phyloP scores from a whole-genome alignment of 2,329 filamentous ascomycete species.

The Sporothrix schenckii region DNA sequence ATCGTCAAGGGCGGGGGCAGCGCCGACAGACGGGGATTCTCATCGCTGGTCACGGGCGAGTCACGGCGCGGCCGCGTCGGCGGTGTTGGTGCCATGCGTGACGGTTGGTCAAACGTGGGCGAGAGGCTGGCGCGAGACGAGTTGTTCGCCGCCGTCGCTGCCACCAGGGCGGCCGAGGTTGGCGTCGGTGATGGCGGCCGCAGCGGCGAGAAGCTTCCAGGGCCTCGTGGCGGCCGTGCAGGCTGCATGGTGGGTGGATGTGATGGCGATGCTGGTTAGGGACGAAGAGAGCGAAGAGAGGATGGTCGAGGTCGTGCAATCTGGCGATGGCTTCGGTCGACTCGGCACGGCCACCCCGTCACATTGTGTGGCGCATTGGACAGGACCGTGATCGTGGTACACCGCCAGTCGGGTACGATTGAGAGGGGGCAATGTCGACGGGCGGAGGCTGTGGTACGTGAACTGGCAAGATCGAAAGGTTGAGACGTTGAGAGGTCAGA shows the following conservation, averaged over 20 bases:
- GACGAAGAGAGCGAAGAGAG: not conserved
- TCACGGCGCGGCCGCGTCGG: slow-evolving; percentile 47
- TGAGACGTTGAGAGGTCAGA: not conserved
- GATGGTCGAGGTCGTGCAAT: not conserved
- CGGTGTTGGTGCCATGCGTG: slow-evolving; percentile 40
- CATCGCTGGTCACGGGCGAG: slow-evolving; percentile 53
- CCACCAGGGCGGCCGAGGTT: slow-evolving; percentile 18
- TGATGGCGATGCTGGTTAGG: not conserved
- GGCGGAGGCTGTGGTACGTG: not conserved
- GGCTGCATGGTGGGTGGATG: slow-evolving; percentile 51
- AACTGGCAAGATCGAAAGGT: not conserved
- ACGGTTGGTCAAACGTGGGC: slow-evolving; percentile 39
- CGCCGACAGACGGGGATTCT: slow-evolving; percentile 36
- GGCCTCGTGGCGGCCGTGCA: slow-evolving; percentile 51
- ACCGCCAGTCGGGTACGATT: slow-evolving; percentile 13
- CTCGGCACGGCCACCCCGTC: slow-evolving; percentile 40
- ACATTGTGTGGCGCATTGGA: slow-evolving; percentile 46
- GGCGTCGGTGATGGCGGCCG: slow-evolving; percentile 39
- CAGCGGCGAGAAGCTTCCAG: slow-evolving; percentile 61
- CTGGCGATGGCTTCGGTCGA: slow-evolving; percentile 12
- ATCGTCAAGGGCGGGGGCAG: slow-evolving; percentile 46
- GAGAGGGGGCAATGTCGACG: not conserved
- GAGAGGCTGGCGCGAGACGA: slow-evolving; percentile 27
- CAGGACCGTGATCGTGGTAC: not conserved
- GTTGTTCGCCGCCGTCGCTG: slow-evolving; percentile 36